These are phyloP conservation scores for Draba incana DNA, from an alignment of 345 rosid genomes.

Conservation along the genomic window DNA sequence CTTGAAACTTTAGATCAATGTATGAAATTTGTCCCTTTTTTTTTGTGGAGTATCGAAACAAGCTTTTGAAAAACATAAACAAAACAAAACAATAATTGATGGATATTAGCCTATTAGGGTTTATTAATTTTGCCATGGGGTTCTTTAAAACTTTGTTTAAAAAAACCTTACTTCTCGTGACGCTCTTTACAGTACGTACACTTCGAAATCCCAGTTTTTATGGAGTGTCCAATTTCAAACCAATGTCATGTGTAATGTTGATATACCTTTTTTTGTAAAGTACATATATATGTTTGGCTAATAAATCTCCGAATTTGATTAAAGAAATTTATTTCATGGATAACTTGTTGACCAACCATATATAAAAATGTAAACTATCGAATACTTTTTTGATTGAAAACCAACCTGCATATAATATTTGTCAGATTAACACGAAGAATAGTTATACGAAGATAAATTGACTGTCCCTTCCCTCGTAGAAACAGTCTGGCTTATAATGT, in stretches of 20 bases:
- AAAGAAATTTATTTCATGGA: conserved; percentile 1
- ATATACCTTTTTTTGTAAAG: not conserved
- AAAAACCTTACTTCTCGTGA: not conserved
- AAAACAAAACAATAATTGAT: not conserved
- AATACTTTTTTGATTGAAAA: not conserved
- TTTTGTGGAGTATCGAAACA: not conserved
- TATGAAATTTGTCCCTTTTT: too few species aligned
- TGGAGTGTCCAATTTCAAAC: not conserved
- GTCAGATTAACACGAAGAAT: not conserved
- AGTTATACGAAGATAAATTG: not conserved
- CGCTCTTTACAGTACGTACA: not conserved
- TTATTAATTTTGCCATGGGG: not conserved
- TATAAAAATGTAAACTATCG: not conserved
- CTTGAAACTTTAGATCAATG: not conserved
- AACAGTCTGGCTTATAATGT: conserved; percentile 6
- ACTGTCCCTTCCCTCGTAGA: conserved; percentile 32
- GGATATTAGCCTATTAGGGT: not conserved
- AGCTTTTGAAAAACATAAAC: not conserved
- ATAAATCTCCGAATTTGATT: not conserved
- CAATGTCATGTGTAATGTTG: not conserved
- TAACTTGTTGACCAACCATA: conserved; percentile 24
- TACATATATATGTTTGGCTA: not conserved
- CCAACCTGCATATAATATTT: not conserved
- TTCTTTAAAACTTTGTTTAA: not conserved
- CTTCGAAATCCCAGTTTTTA: not conserved